phyloP scores from a whole-genome alignment of 1,284 basidiomycete species.

The Apiotrichum gamsii region DNA sequence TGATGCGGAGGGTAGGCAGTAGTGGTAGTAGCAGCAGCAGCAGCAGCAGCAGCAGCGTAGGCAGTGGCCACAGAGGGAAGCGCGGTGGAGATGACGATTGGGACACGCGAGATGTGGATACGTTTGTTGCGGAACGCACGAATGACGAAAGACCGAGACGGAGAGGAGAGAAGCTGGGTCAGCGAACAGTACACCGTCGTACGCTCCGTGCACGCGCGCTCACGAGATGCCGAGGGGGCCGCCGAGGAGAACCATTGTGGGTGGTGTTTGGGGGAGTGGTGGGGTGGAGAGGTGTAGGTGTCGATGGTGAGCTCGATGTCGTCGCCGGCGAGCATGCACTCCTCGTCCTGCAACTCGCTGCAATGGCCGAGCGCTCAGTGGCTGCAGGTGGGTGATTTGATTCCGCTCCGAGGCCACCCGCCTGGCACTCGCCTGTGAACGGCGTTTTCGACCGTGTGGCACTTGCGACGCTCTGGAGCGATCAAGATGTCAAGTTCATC shows the following conservation, averaged over 20 bases:
- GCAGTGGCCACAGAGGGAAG: neutral
- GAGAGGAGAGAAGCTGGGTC: neutral
- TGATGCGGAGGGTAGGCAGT: neutral
- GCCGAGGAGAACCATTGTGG: conserved; percentile 53
- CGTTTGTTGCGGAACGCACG: neutral
- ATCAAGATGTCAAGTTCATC: too few relatives aligned
- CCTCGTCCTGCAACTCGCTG: too few relatives aligned
- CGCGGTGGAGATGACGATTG: neutral
- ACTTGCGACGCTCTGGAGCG: too few relatives aligned
- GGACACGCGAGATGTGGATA: neutral
- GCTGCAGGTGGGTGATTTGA: too few relatives aligned
- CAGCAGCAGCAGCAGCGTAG: too few relatives aligned
- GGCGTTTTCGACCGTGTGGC: too few relatives aligned
- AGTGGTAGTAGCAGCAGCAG: neutral
- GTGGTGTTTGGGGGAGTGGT: conserved; percentile 17
- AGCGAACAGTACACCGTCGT: neutral
- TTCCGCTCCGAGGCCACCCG: too few relatives aligned
- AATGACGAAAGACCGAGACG: neutral
- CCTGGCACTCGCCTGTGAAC: too few relatives aligned
- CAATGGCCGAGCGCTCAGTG: too few relatives aligned
- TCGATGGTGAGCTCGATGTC: too few relatives aligned
- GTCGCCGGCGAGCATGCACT: too few relatives aligned
- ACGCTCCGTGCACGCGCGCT: conserved; percentile 6
- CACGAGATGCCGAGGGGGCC: conserved; percentile 65
- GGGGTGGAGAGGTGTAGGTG: neutral